These are phyloP conservation scores for Aspergillus sp. DNA, from an alignment of 2,329 filamentous ascomycete species.

Conservation along the genomic window DNA sequence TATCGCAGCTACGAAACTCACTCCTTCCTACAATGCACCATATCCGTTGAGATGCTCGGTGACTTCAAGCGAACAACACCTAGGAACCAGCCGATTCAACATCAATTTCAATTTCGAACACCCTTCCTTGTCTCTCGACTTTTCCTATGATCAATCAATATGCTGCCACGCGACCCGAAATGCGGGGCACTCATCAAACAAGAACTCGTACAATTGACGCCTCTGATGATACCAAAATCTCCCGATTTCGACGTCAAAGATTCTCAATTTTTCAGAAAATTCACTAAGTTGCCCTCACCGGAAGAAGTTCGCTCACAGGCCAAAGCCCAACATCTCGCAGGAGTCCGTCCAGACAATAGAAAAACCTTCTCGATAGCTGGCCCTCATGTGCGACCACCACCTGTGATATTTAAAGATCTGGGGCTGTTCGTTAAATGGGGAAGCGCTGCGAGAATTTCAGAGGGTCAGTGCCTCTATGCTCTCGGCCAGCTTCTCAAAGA, in stretches of 20 bases:
- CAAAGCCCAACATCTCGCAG: conserved; percentile 8
- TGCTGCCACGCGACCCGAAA: too few species aligned
- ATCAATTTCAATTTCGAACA: too few species aligned
- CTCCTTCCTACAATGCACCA: too few species aligned
- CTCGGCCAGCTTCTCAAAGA: conserved; percentile 12
- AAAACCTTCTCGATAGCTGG: conserved; percentile 3
- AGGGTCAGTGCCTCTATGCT: conserved; percentile 24
- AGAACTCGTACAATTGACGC: too few species aligned
- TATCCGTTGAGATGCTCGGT: too few species aligned
- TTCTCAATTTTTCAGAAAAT: conserved; percentile 13
- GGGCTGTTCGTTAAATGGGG: conserved; percentile 28
- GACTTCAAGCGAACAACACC: too few species aligned
- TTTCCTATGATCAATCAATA: too few species aligned
- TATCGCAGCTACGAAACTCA: too few species aligned
- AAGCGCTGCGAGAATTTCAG: conserved; percentile 13
- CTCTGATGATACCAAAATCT: conserved; percentile 8
- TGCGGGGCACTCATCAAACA: too few species aligned
- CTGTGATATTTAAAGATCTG: conserved; percentile 20
- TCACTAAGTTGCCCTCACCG: conserved; percentile 11
- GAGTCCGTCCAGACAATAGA: conserved; percentile 7
- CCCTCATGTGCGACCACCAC: conserved; percentile 10
- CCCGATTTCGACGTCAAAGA: conserved; percentile 10
- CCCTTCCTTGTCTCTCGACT: too few species aligned
- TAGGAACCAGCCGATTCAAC: too few species aligned
- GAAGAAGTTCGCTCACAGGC: conserved; percentile 9